These are phyloP conservation scores for Mrakia gelida DNA, from an alignment of 768 basidiomycete genomes.

Conservation along the genomic window DNA sequence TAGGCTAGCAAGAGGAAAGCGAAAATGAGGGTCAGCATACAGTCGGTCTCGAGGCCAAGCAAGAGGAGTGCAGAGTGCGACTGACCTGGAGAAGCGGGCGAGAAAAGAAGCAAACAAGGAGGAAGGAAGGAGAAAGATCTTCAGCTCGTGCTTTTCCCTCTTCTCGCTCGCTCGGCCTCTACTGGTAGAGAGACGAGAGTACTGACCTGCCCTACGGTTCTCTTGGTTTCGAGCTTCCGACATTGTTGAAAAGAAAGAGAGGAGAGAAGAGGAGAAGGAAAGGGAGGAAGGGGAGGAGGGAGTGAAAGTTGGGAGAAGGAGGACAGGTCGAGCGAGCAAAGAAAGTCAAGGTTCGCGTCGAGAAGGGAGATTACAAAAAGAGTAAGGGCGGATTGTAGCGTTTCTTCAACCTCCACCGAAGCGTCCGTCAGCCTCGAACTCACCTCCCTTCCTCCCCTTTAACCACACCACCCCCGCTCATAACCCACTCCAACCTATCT, in stretches of 20 bases:
- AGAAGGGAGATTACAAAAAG: neutral
- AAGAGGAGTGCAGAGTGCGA: neutral
- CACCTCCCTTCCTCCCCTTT: neutral
- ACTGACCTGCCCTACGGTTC: conserved; percentile 21
- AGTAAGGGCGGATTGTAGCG: no score
- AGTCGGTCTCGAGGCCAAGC: neutral
- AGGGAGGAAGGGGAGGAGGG: neutral
- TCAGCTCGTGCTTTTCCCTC: conserved; percentile 5
- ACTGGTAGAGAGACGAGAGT: neutral
- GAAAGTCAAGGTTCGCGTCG: neutral
- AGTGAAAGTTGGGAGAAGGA: neutral
- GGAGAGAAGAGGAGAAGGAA: neutral
- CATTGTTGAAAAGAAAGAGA: neutral
- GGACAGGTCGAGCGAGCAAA: neutral
- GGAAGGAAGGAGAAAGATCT: conserved; percentile 9
- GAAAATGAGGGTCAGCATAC: neutral
- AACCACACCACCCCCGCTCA: conserved; percentile 46
- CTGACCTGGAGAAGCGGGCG: neutral
- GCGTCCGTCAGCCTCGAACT: no score
- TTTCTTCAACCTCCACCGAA: no score
- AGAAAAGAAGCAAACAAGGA: neutral
- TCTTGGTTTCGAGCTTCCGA: conserved; percentile 29
- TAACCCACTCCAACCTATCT: conserved; percentile 53
- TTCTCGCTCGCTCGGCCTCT: neutral
- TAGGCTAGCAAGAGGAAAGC: conserved; percentile 37